Evolutionary conservation across 2,329 filamentous ascomycete genomes (phyloP), one percentile per base, ranked within the genome.

Genomic region (Diaporthe batatas): DNA sequence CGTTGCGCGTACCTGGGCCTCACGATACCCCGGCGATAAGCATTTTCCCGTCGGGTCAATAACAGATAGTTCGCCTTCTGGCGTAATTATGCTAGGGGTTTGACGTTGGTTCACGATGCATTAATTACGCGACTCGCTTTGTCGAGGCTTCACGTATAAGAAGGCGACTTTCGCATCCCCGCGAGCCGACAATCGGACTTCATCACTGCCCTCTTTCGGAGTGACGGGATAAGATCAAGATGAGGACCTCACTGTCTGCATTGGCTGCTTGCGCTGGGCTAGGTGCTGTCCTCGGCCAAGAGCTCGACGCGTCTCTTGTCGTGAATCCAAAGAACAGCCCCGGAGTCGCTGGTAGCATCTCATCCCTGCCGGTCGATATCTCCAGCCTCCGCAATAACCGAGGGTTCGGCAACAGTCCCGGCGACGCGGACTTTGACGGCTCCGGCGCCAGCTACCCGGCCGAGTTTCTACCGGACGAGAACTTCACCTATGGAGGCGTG

Each of bases 371-470:
- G 2, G 29, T 77, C 12, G 72, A 76, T 5, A 54, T 77, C 21
- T 62, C 64, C 11, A 44, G 57, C n/a, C 68, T 76, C 5, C 65
- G 73, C 3, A 70, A 77, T 44, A 77, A 76, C 47, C 55, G 75
- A 6, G 75, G 51, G 2, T 77, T 77, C 57, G 75, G 67, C 2
- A 54, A 44, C 21, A 44, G 14, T 23, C 75, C 75, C 14, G 71
- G 70, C 16, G 76, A 77, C n/a, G 76, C 75, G 6, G 68, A 76
- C 64, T 75, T 77, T 16, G 75, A 77, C 55, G 73, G 75, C 23
- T 59, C 49, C 5, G 74, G 75, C 47, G n/a, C 74, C 23, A 53
- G 62, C 4, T 76, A 73, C 29, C 75, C 76, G 18, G 75, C 75
- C n/a, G 25, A 74, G 16, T 75, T 75, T 10, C 67, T 75, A 3